Conservation (phyloP, 164 flowering plant genomes). For the Vitis cinerea region DNA sequence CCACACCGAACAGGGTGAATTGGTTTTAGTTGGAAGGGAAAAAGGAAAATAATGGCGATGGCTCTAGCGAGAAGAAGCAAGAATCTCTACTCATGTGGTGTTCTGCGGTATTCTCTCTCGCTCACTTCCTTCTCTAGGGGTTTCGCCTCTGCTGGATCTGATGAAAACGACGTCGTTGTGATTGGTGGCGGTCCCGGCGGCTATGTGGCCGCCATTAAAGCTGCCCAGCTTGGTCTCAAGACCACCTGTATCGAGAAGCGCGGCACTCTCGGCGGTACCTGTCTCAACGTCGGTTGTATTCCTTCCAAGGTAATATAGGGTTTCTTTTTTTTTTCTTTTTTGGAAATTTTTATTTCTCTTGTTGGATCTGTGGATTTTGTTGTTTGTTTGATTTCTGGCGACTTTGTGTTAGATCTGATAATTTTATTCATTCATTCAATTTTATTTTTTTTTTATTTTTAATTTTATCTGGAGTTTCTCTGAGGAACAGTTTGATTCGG, state of each 20-base stretch:
- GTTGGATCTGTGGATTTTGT: not conserved
- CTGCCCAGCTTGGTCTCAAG: conserved; percentile 92
- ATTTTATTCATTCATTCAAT: not conserved
- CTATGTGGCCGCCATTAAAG: conserved; percentile 94
- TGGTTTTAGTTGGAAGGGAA: not conserved
- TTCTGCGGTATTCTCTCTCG: conserved; percentile 32
- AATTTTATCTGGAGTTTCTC: not conserved
- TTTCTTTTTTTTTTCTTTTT: not conserved
- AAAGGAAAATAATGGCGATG: conserved; percentile 56
- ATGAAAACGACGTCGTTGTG: conserved; percentile 87
- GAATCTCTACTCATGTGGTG: conserved; percentile 19
- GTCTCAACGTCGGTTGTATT: conserved; percentile 96
- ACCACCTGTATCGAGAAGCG: conserved; percentile 95
- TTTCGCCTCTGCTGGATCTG: conserved; percentile 69
- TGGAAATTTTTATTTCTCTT: not conserved
- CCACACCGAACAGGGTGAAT: not conserved
- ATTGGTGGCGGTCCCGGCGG: conserved; percentile 99
- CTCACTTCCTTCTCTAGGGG: conserved; percentile 41
- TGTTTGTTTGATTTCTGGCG: not conserved
- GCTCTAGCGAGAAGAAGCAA: conserved; percentile 56
- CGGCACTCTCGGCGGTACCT: conserved; percentile 89
- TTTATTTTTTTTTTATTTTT: too few relatives aligned
- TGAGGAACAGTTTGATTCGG: not conserved
- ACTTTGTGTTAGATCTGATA: not conserved
- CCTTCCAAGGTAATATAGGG: conserved; percentile 73